Base-by-base conservation (phyloP, 345 rosid genomes). In the Syzygium oleosum region DNA sequence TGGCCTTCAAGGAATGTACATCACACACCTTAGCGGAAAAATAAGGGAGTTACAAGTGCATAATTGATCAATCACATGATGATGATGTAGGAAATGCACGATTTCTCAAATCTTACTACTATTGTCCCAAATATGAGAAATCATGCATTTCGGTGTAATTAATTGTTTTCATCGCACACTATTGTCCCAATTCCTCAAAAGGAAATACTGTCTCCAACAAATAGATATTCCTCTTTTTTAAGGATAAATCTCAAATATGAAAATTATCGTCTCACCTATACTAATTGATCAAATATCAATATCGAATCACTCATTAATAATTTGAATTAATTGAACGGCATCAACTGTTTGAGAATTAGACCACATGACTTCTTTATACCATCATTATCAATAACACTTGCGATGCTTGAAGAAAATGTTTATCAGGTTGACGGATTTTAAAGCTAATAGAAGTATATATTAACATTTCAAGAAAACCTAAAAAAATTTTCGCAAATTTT, bases 241-340 rank as follows among this genome's bases (percentile, higher is more conserved):
- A 58, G 15, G 29, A 58, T n/a, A 58, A 58, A 58, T 58, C 65
- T 58, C 29, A 58, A 4, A 25, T n/a, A 0, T 11, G 29, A 12
- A 58, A 58, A 4, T 2, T 58, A 25, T 58, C 2, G 0, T 58
- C 15, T 1, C 0, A 2, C 14, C 1, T 25, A 25, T 58, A 58
- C 27, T 4, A 25, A 58, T 58, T 25, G 31, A 58, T 25, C 0
- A 58, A 1, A 58, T 58, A 11, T 25, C 29, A 6, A 25, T 58
- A 13, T 0, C 0, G 1, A 58, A 5, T 58, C 15, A 11, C 15
- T 58, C 10, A n/a, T 58, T 25, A 1, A 58, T 25, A 25, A 25
- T 5, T 58, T 58, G 29, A 58, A 58, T 58, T 58, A 58, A 25
- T 58, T 5, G 7, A 58, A 11, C 27, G 10, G 29, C 65, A 4